Percentiles rank a stretch among this genome's conserved stretches.
Evolutionary conservation across 306 rosid genomes (phyloP).

Genomic region (Vachellia pachyceras): DNA sequence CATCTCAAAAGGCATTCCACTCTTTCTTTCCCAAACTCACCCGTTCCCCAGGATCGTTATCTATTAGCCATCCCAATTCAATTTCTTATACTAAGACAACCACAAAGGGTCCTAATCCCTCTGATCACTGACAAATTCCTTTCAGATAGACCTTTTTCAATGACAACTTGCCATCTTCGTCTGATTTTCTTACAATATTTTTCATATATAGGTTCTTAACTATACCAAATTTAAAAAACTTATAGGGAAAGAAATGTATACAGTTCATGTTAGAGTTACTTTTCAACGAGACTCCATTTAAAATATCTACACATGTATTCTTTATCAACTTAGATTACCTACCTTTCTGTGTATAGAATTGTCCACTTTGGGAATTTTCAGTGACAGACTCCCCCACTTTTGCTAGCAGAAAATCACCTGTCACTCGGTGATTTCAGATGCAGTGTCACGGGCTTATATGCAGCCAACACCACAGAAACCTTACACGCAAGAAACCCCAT

Average conservation of each 20-base stretch:
- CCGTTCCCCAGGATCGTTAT: too few relatives aligned
- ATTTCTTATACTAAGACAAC: not conserved
- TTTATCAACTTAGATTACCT: not conserved
- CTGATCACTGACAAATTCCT: not conserved
- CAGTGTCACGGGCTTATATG: constrained; percentile 66
- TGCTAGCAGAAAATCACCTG: constrained; percentile 2
- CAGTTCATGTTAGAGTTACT: not conserved
- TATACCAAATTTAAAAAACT: not conserved
- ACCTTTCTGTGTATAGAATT: not conserved
- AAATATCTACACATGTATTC: not conserved
- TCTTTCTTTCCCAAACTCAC: too few relatives aligned
- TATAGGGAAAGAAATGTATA: not conserved
- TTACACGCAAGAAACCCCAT: constrained; percentile 83
- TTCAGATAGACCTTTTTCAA: not conserved
- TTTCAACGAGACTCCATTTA: not conserved
- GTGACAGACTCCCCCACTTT: not conserved
- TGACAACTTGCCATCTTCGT: not conserved
- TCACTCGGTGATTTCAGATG: constrained; percentile 57
- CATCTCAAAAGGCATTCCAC: too few relatives aligned
- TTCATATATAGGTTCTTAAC: not conserved
- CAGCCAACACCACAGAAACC: constrained; percentile 82
- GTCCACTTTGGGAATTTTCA: not conserved
- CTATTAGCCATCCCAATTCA: too few relatives aligned
- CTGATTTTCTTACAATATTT: not conserved
- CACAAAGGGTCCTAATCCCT: not conserved